A percentile compares a stretch with the other conserved stretches of the same genome.
phyloP scores from a whole-genome alignment of 1,139 yeast genomes.

The Yamadazyma dushanensis region DNA sequence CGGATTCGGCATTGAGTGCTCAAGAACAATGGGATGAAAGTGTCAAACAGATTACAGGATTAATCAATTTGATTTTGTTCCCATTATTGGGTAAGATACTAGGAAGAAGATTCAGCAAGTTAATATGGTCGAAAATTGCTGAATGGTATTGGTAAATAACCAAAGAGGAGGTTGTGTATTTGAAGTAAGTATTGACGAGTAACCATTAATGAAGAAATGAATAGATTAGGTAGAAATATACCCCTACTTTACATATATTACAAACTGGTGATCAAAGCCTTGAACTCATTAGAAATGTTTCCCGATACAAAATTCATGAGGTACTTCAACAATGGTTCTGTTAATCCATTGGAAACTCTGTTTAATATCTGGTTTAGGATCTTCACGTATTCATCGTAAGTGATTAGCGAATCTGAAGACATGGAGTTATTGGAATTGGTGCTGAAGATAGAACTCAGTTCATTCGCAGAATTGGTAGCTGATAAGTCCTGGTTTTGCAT shows the following conservation, averaged over 20 bases:
- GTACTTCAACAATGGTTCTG: slow-evolving; percentile 40
- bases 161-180: no score
- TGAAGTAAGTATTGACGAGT: no score
- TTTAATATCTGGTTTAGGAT: slow-evolving; percentile 29
- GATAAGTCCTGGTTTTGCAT: slow-evolving; percentile 12
- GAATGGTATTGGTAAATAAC: slow-evolving; percentile 26
- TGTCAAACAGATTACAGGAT: slow-evolving; percentile 55
- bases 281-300: slow-evolving; percentile 31
- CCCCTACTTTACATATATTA: slow-evolving; percentile 5
- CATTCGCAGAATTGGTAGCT: slow-evolving; percentile 11
- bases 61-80: slow-evolving; percentile 57
- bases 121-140: slow-evolving; percentile 35
- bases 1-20: slow-evolving; percentile 34
- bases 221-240: neutral
- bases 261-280: slow-evolving; percentile 24
- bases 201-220: no score
- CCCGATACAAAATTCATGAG: slow-evolving; percentile 33
- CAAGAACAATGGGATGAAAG: slow-evolving; percentile 85
- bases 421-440: slow-evolving; percentile 25
- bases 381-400: slow-evolving; percentile 36
- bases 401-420: slow-evolving; percentile 26
- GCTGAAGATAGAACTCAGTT: slow-evolving; percentile 36
- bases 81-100: slow-evolving; percentile 72
- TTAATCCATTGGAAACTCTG: slow-evolving; percentile 34
- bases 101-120: slow-evolving; percentile 62